A percentile compares a stretch with the other conserved stretches of the same genome.
Evolutionary conservation across 305 asterid species (phyloP).

Genomic region (Fraxinus sp.): DNA sequence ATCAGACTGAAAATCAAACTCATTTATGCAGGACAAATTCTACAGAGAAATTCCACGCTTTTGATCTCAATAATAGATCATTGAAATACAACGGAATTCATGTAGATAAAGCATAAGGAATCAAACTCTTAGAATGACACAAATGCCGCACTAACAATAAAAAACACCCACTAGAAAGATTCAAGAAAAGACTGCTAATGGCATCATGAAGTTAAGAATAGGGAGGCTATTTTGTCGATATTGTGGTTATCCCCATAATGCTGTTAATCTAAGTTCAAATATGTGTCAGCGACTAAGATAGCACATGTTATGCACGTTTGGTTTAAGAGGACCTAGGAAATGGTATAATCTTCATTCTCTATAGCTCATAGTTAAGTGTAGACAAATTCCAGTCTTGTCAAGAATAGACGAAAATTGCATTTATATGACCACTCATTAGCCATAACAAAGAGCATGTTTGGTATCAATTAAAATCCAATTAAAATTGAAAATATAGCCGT

Average conservation of each 20-base stretch:
- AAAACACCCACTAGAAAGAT: constrained; percentile 17
- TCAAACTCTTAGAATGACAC: constrained; percentile 30
- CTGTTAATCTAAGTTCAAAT: constrained; percentile 8
- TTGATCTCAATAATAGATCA: background rate
- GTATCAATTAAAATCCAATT: too few relatives aligned
- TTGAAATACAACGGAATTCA: background rate
- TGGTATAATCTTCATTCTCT: background rate
- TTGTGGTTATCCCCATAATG: constrained; percentile 7
- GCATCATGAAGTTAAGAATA: constrained; percentile 31
- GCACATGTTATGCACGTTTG: background rate
- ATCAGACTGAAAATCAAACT: background rate
- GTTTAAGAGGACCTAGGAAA: constrained; percentile 10
- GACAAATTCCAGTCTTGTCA: background rate
- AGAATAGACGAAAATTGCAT: background rate
- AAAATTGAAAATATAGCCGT: too few relatives aligned
- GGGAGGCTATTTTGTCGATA: constrained; percentile 10
- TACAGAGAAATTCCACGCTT: background rate
- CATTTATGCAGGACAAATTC: background rate
- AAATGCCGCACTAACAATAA: constrained; percentile 26
- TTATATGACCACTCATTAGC: background rate
- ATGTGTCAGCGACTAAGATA: background rate
- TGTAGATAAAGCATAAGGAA: constrained; percentile 15
- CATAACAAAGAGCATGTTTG: background rate
- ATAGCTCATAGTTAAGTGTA: background rate
- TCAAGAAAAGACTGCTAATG: constrained; percentile 27